A percentile compares a stretch with the other conserved stretches of the same genome.
Evolutionary conservation across 176 grass and related monocot genomes (phyloP).

Genomic region (Phoenix dactylifera): DNA sequence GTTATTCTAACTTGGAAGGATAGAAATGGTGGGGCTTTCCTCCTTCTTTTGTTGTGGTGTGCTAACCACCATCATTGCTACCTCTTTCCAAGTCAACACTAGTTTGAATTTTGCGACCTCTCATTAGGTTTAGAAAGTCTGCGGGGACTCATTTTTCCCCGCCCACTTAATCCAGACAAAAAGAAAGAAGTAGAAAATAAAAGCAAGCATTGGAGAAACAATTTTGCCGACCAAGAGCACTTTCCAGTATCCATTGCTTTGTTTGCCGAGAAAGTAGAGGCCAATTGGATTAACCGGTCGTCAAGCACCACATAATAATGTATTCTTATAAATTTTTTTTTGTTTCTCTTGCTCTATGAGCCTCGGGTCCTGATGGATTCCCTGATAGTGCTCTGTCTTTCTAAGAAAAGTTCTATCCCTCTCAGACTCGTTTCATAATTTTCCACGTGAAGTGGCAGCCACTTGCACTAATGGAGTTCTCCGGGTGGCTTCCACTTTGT

Average conservation of each 20-base stretch:
- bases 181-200: constrained; percentile 7
- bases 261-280: constrained; percentile 12
- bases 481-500: constrained; percentile 17
- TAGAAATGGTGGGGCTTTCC: constrained; percentile 21
- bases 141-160: constrained; percentile 15
- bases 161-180: constrained; percentile 5
- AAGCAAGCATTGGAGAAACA: constrained; percentile 15
- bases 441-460: not conserved
- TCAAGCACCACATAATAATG: constrained; percentile 8
- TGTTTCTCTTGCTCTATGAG: too few species aligned
- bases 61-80: constrained; percentile 25
- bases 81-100: constrained; percentile 24
- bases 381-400: not conserved
- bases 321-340: not conserved
- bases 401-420: not conserved
- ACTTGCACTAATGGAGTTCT: not conserved
- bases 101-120: constrained; percentile 14
- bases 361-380: not conserved
- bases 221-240: constrained; percentile 28
- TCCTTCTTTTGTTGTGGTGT: constrained; percentile 2
- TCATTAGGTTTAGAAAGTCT: constrained; percentile 18
- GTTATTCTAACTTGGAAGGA: constrained; percentile 13
- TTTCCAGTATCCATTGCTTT: constrained; percentile 13
- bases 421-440: not conserved
- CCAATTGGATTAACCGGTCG: constrained; percentile 3